Evolutionary conservation across 2,329 filamentous ascomycete species (phyloP).

Genomic region (Penicillium freii): DNA sequence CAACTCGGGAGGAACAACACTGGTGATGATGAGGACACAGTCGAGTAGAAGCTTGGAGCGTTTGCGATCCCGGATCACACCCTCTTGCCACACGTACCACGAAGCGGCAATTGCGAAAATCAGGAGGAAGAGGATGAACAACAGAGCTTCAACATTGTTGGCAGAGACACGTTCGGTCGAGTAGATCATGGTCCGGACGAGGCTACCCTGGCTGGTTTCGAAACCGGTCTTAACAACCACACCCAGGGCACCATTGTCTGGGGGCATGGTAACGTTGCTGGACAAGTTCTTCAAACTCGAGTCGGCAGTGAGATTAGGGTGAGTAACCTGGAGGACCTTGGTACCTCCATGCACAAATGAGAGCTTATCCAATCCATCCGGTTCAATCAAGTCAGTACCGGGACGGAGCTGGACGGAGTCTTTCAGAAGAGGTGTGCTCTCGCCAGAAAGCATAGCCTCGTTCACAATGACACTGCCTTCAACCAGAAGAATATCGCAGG

Average conservation of each 20-base stretch:
- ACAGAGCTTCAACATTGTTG: slow-evolving; percentile 92
- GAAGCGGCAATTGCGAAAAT: slow-evolving; percentile 96
- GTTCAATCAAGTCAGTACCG: slow-evolving; percentile 73
- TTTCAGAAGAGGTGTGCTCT: slow-evolving; percentile 94
- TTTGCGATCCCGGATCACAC: slow-evolving; percentile 90
- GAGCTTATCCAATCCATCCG: slow-evolving; percentile 93
- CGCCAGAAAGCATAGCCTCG: slow-evolving; percentile 97
- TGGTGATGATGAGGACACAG: slow-evolving; percentile 95
- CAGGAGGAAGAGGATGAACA: slow-evolving; percentile 95
- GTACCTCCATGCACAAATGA: slow-evolving; percentile 95
- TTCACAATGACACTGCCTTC: slow-evolving; percentile 97
- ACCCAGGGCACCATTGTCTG: slow-evolving; percentile 90
- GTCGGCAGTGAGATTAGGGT: slow-evolving; percentile 70
- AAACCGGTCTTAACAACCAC: slow-evolving; percentile 97
- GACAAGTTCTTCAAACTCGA: slow-evolving; percentile 63
- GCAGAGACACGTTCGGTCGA: slow-evolving; percentile 98
- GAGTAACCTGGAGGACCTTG: slow-evolving; percentile 93
- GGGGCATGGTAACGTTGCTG: slow-evolving; percentile 77
- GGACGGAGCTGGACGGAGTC: slow-evolving; percentile 92
- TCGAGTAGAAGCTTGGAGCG: slow-evolving; percentile 95
- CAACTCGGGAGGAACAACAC: slow-evolving; percentile 95
- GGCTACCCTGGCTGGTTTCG: slow-evolving; percentile 94
- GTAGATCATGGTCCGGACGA: slow-evolving; percentile 99
- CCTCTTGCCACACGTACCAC: slow-evolving; percentile 99
- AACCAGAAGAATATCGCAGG: slow-evolving; percentile 93